Percentiles rank a stretch among this genome's conserved stretches.
These are phyloP conservation scores for Phytophthora multivora DNA, from an alignment of 352 stramenopile genomes.

Conservation along the genomic window DNA sequence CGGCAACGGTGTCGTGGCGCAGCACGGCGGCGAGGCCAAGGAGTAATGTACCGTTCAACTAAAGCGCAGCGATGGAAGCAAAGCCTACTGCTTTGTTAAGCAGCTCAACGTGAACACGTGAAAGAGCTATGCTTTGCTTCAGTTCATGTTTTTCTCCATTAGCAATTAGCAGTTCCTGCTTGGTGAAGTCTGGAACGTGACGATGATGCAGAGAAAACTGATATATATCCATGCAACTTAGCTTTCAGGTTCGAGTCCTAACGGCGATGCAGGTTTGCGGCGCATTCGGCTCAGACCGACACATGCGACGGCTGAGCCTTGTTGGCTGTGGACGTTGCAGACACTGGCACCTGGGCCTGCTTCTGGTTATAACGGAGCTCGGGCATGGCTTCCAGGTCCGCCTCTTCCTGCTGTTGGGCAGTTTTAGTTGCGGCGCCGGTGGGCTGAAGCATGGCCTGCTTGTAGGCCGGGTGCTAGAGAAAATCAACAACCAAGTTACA, in stretches of 20 bases:
- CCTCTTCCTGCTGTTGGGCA: conserved; percentile 57
- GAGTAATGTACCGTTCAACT: conserved; percentile 43
- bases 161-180: too few species aligned
- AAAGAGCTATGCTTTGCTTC: conserved; percentile 20
- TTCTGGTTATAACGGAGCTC: conserved; percentile 84
- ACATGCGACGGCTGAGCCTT: conserved; percentile 65
- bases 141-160: conserved; percentile 2
- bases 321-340: conserved; percentile 32
- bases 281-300: conserved; percentile 45
- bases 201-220: conserved; percentile 28
- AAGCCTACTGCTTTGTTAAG: conserved; percentile 8
- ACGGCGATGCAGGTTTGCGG: conserved; percentile 7
- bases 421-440: conserved; percentile 29
- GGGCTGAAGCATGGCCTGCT: conserved; percentile 69
- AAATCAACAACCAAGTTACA: conserved; percentile 1
- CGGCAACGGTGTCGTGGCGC: conserved; percentile 74
- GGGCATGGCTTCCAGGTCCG: conserved; percentile 74
- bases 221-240: conserved; percentile 45
- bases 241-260: conserved; percentile 23
- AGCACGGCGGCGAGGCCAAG: conserved; percentile 83
- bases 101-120: conserved; percentile 12
- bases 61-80: conserved; percentile 18
- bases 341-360: conserved; percentile 34
- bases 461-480: conserved; percentile 77
- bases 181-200: not conserved